Base-by-base conservation (phyloP, 2,329 filamentous ascomycete genomes). In the Stemphylium vesicarium region DNA sequence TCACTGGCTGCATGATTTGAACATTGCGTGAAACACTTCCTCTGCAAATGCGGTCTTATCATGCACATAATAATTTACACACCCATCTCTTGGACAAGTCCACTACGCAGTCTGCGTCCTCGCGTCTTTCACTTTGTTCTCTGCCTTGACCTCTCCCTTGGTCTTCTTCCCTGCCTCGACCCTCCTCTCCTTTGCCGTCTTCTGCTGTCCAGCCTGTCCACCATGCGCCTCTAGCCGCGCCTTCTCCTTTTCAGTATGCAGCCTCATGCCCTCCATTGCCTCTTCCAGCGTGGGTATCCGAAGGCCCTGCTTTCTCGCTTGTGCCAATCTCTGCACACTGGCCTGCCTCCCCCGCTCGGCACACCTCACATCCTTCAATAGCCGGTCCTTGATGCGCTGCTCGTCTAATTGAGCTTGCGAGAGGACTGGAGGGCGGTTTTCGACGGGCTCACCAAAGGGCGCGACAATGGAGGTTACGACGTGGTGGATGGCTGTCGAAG, bases 401-500 rank as follows among this genome's bases (percentile, higher is more conserved):
- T 73, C 80, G 64, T 85, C 80, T 38, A 85, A 79, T 74, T 92
- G 85, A 46, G 86, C 85, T 40, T 85, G 73, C 0, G 82, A 86
- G 22, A 88, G 88, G 10, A 95, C 81, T 0, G 85, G 81, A 4
- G 88, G 86, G 6, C 91, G 81, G 50, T 84, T 81, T 24, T 86
- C 81, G 48, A 90, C 84, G 2, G 86, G 82, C 1, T 79, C 78
- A 15, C 89, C 88, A 55, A 84, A 85, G 2, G 89, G 90, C 3
- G 90, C 87, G 57, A 94, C 84, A 64, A 95, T 92, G 57, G 84
- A 80, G 61, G 88, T 86, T 24, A 95, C 87, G 32, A 93, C 86
- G 67, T 94, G 89, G 22, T 85, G 84, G 65, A 93, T 91, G 59
- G 81, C 78, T 59, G 85, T 85, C 36, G 85, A 86, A 6, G 84